Conservation (phyloP, 805 yeast genomes). For the Cyberlindnera amylophila region DNA sequence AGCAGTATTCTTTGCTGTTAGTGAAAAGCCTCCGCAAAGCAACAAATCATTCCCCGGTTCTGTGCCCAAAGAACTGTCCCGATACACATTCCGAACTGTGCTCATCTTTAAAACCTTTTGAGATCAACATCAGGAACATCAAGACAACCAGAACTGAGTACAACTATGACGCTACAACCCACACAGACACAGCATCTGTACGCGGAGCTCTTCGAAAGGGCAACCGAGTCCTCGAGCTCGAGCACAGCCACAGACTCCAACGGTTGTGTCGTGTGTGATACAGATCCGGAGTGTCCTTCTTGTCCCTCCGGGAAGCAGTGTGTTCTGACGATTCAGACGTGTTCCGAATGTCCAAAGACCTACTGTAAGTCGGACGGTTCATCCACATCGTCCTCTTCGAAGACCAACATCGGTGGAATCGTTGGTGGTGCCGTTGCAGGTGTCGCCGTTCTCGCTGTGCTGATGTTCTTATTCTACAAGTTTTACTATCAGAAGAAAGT, state of each 20-base stretch:
- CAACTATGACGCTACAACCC: not conserved
- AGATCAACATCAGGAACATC: too few species aligned
- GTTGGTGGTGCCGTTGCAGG: constrained; percentile 76
- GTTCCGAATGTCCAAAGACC: constrained; percentile 52
- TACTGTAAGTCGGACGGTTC: constrained; percentile 38
- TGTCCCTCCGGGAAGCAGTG: constrained; percentile 55
- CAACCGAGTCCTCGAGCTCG: not conserved
- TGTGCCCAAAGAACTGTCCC: too few species aligned
- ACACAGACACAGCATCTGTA: not conserved
- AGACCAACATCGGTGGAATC: constrained; percentile 47
- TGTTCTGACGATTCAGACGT: constrained; percentile 50
- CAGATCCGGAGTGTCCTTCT: constrained; percentile 46
- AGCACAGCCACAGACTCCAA: constrained; percentile 19
- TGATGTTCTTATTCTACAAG: constrained; percentile 40
- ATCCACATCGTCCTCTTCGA: constrained; percentile 14
- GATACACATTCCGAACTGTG: too few species aligned
- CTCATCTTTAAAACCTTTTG: too few species aligned
- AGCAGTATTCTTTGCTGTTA: too few species aligned
- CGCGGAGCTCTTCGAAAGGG: constrained; percentile 4
- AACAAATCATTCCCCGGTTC: too few species aligned
- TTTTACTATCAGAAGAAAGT: constrained; percentile 37
- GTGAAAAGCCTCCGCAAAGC: too few species aligned
- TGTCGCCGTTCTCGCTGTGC: constrained; percentile 40
- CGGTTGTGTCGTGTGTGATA: constrained; percentile 41
- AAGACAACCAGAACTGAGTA: not conserved